Evolutionary conservation across 345 rosid species (phyloP), one percentile per base, ranked within the genome.

Genomic region (Pugionium dolabratum): DNA sequence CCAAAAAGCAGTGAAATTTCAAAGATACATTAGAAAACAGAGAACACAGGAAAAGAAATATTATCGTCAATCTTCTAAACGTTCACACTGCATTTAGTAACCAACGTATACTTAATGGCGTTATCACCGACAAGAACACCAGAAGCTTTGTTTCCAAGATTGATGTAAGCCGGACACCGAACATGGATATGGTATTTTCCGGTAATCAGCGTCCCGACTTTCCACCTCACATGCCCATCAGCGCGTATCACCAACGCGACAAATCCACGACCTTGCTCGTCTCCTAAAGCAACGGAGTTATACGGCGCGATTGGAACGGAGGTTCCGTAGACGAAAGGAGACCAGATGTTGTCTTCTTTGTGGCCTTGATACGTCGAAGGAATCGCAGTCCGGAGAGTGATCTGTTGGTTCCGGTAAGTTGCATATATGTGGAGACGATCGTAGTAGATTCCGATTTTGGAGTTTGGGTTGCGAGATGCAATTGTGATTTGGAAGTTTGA

Each of bases 141-240:
- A 7, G 70, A 51, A 5, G 67, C 75, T 47, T 49, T 64, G 60
- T 75, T 63, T 2, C 95, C 97, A 28, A 79, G 82, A 62, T 82
- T 74, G 27, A 91, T 81, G 44, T 5, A 44, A 7, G 99, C 95
- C 0, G 62, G 77, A 54, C 99, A 95, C 40, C 60, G 58, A 39
- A 79, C 95, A 62, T 84, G 64, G 32, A 95, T 43, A 76, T 83
- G 90, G 55, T 91, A 95, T 43, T 33, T 67, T 0, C 90, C 91
- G 9, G 95, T 70, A 18, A 73, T 70, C 62, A 82, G 76, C n/a
- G 86, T 60, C 6, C 97, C 88, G 10, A 88, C 84, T 72, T 91
- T 95, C 84, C 87, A 95, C 56, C 93, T 74, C 31, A 95, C 90
- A 46, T 86, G 86, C 4, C 99, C 99, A 52, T 91, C 95, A 5